Percentiles rank a stretch among this genome's conserved stretches.
Evolutionary conservation across 257 asterid species (phyloP).

Genomic region (Solanum paucissectum): DNA sequence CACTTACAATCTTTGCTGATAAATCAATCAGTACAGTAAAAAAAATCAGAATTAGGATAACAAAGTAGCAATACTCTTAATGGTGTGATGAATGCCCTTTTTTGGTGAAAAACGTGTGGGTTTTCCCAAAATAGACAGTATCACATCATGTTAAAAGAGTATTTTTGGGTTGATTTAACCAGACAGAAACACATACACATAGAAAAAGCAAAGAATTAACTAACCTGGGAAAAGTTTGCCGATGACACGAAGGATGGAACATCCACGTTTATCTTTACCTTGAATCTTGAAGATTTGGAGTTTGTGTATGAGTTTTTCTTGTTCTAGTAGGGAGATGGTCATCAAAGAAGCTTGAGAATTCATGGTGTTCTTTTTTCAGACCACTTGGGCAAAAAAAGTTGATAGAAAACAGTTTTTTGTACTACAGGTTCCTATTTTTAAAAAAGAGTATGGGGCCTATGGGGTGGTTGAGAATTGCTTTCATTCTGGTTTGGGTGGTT

Average conservation of each 20-base stretch:
- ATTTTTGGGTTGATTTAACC: not conserved
- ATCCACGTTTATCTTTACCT: conserved; percentile 59
- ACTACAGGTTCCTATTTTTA: not conserved
- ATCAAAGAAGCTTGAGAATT: conserved; percentile 2
- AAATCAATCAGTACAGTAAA: not conserved
- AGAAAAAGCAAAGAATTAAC: not conserved
- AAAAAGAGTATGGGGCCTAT: not conserved
- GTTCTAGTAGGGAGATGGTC: conserved; percentile 27
- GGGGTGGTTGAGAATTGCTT: not conserved
- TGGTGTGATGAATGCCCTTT: not conserved
- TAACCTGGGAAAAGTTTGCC: conserved; percentile 77
- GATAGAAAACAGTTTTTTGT: not conserved
- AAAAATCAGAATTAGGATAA: not conserved
- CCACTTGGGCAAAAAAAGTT: not conserved
- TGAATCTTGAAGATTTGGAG: conserved; percentile 58
- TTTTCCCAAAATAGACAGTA: not conserved
- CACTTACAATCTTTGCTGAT: conserved; percentile 43
- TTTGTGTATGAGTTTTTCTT: conserved; percentile 36
- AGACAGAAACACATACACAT: not conserved
- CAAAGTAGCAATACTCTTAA: not conserved
- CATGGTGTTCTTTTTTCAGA: conserved; percentile 16
- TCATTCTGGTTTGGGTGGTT: not conserved
- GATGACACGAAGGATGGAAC: conserved; percentile 45
- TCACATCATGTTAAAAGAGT: not conserved
- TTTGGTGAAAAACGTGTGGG: not conserved